Evolutionary conservation across 2,329 filamentous ascomycete genomes (phyloP), one percentile per base, ranked within the genome.

Genomic region (Ascochyta viciae-villosae): DNA sequence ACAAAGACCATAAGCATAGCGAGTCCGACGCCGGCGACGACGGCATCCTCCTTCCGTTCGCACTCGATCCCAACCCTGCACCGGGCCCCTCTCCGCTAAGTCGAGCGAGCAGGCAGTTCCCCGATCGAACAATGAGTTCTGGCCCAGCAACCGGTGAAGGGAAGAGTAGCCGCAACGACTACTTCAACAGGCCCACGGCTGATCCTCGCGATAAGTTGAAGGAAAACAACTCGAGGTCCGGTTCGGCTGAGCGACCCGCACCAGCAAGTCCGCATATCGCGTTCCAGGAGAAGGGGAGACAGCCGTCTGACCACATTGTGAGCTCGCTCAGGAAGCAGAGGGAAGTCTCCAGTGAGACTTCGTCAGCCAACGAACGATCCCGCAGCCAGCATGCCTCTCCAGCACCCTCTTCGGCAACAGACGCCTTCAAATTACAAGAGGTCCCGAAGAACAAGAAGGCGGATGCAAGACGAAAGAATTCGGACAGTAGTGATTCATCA

Each of bases 251-350:
- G 61, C 57, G 63, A 22, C 73, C 79, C 31, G 67, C 67, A 33
- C 64, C 77, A 70, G 56, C 87, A 2, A 92, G 91, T 15, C 91
- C 92, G n/a, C 92, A 96, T 69, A 96, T 96, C 66, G 90, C 92
- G 22, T 96, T 92, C 72, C 92, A 96, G 73, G 91, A 96, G 68
- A 95, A 93, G 75, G 86, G 86, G 2, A 85, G 90, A 40, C 83
- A 86, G 57, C 77, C 82, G 4, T 87, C 87, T 0, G 85, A 87
- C 3, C 85, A 88, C 10, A 77, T 86, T 23, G 81, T 85, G 27
- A 83, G 83, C 34, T 78, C 82, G 1, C 80, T 84, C 42, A 77
- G 80, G 23, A 87, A 74, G 54, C 72, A 76, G 40, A 75, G 75
- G 57, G 77, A 80, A 38, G 54, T 61, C 2, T 45, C 57, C 10